Conservation (phyloP, 1,284 basidiomycete genomes). For the Marasmius fiardii region DNA sequence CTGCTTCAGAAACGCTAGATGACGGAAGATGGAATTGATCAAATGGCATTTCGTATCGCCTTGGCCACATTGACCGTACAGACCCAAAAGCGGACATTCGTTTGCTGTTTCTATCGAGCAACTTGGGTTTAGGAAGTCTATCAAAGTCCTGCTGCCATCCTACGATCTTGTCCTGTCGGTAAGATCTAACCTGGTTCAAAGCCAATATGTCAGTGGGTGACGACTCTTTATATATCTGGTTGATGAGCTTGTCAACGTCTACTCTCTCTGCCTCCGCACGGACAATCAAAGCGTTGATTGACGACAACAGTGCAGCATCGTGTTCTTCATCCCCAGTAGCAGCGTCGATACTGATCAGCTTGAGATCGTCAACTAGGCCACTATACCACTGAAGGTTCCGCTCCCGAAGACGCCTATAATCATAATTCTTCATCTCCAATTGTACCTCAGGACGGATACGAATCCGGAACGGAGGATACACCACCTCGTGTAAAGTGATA, state of each 20-base stretch:
- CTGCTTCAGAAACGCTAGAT: slow-evolving; percentile 74
- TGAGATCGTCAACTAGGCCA: slow-evolving; percentile 69
- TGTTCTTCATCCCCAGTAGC: slow-evolving; percentile 70
- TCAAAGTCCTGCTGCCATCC: slow-evolving; percentile 92
- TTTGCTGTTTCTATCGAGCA: slow-evolving; percentile 45
- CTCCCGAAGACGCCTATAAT: slow-evolving; percentile 76
- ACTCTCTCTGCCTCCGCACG: slow-evolving; percentile 74
- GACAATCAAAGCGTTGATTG: slow-evolving; percentile 66
- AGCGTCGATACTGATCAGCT: slow-evolving; percentile 72
- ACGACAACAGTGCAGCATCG: slow-evolving; percentile 55
- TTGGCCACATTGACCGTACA: slow-evolving; percentile 68
- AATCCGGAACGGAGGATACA: slow-evolving; percentile 87
- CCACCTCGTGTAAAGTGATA: slow-evolving; percentile 81
- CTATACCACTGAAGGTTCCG: slow-evolving; percentile 74
- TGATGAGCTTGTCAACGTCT: slow-evolving; percentile 75
- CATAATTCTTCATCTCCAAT: slow-evolving; percentile 85
- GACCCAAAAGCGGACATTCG: slow-evolving; percentile 63
- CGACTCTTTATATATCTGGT: slow-evolving; percentile 79
- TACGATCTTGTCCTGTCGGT: slow-evolving; percentile 93
- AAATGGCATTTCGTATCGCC: slow-evolving; percentile 49
- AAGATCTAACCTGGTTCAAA: slow-evolving; percentile 84
- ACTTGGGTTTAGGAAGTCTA: slow-evolving; percentile 62
- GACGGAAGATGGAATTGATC: slow-evolving; percentile 55
- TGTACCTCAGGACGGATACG: slow-evolving; percentile 84
- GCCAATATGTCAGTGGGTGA: slow-evolving; percentile 83